Evolutionary conservation across 345 rosid species (phyloP), one percentile per base, ranked within the genome.

Genomic region (Populus tremula): DNA sequence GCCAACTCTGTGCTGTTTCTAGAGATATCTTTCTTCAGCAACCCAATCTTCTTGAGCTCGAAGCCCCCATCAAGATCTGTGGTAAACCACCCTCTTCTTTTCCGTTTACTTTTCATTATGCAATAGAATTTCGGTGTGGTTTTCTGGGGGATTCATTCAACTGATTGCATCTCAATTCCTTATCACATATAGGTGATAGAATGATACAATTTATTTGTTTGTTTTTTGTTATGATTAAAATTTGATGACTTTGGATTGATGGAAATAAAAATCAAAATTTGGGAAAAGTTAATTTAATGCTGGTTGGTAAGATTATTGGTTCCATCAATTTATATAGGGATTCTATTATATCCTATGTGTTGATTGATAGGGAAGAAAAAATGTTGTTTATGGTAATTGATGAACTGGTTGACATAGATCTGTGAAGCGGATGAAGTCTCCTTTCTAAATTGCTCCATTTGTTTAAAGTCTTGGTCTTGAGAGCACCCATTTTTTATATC

Each of bases 41-140:
- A 76, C 95, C 98, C 49, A 92, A 84, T 83, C 97, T 94, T 70
- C 98, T 94, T 49, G 97, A 92, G 75, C 97, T 94, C 67, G 91
- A 89, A 76, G 95, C 98, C 45, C 98, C 98, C 69, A 91, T 94
- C 86, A 92, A 94, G 98, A 91, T 94, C 91, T 94, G 98, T 69
- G 98, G 97, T 94, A 85, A 33, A 10, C 14, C 36, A 6, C 47
- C 16, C 56, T 20, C 14, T 17, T 25, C 11, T 35, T 43, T 64
- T 70, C 35, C 50, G 66, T 14, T 43, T 29, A 7, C 33, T 0
- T 29, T 53, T 20, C 75, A 17, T 3, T 14, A 54, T 10, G 8
- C 21, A 54, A 41, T 9, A 10, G 63, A 59, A n/a, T 8, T 25
- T 3, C 29, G 3, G 27, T 25, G 50, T 59, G 10, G 13, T 64